Base-by-base conservation (phyloP, 2,329 filamentous ascomycete genomes). In the Macrophomina tecta region DNA sequence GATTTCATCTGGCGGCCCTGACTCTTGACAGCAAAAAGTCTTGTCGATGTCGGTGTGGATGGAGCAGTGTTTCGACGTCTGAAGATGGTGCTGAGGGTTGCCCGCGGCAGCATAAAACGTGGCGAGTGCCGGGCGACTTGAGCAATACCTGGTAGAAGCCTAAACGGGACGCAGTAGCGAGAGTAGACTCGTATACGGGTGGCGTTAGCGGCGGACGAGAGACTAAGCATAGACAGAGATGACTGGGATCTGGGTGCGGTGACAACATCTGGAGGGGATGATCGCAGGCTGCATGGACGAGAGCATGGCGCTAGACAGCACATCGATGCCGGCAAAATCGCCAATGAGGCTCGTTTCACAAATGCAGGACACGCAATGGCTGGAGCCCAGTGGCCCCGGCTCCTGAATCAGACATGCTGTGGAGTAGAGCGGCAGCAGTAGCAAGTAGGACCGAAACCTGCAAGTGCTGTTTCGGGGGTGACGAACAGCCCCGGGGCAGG, bases 221-320 rank as follows among this genome's bases (percentile, higher is more conserved):
- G 42, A 14, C 36, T 38, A 2, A 38, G 7, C 7, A 38, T 8
- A 3, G 38, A 14, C 38, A 45, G 1, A 14, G 42, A 5, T 14
- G 9, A 34, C 0, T 5, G 16, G 28, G 14, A 14, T 9, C 11
- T 12, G 16, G 16, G 9, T 11, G 51, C 30, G 51, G 51, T 55
- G 51, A 55, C 32, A 16, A 36, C 51, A 38, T 16, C 14, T n/a
- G 18, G 7, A 8, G 51, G 16, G n/a, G 53, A 16, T 36, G 53
- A 58, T 58, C 53, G 11, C 48, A 18, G 45, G 16, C 38, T 45
- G 45, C 58, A 62, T 38, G 55, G 16, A 38, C 18, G 9, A 23
- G 16, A 23, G 32, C 52, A 60, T 16, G 32, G 42, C 58, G 58
- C 58, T 62, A 49, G 58, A 62, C 56, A 61, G 56, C 56, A 61